Conservation (phyloP, 768 basidiomycete species). For the Termitomyces sp. region DNA sequence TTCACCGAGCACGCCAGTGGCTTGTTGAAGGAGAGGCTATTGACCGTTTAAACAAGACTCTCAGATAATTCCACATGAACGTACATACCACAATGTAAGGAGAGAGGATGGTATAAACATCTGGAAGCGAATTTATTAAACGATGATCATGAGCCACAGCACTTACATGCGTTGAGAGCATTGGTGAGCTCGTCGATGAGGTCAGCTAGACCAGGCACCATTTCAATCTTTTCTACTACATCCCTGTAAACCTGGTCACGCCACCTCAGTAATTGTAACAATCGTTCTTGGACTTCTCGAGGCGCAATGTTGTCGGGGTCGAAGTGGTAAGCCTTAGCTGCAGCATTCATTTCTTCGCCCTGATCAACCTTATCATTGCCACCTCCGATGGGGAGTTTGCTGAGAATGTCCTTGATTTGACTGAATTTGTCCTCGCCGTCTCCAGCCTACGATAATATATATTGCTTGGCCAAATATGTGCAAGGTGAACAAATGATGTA, state of each 20-base stretch:
- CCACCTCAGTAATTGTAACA: constrained; percentile 57
- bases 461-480: not conserved
- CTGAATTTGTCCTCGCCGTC: constrained; percentile 26
- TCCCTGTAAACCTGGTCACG: constrained; percentile 53
- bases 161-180: constrained; percentile 60
- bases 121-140: constrained; percentile 22
- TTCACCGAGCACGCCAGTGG: constrained; percentile 49
- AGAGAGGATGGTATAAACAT: constrained; percentile 61
- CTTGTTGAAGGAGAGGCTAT: constrained; percentile 57
- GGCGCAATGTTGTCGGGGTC: constrained; percentile 59
- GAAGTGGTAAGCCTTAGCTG: constrained; percentile 55
- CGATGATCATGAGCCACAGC: not conserved
- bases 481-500: constrained; percentile 6
- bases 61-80: not conserved
- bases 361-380: constrained; percentile 45
- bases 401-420: constrained; percentile 37
- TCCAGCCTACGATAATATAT: constrained; percentile 20
- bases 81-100: constrained; percentile 51
- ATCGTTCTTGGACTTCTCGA: constrained; percentile 53
- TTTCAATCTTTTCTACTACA: constrained; percentile 51
- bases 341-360: constrained; percentile 47
- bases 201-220: constrained; percentile 54
- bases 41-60: not conserved
- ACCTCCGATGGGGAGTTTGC: constrained; percentile 46
- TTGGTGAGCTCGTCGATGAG: constrained; percentile 60